Evolutionary conservation across 139 green algal genomes (phyloP), one percentile per base, ranked within the genome.

Genomic region (Chlorella sp.): DNA sequence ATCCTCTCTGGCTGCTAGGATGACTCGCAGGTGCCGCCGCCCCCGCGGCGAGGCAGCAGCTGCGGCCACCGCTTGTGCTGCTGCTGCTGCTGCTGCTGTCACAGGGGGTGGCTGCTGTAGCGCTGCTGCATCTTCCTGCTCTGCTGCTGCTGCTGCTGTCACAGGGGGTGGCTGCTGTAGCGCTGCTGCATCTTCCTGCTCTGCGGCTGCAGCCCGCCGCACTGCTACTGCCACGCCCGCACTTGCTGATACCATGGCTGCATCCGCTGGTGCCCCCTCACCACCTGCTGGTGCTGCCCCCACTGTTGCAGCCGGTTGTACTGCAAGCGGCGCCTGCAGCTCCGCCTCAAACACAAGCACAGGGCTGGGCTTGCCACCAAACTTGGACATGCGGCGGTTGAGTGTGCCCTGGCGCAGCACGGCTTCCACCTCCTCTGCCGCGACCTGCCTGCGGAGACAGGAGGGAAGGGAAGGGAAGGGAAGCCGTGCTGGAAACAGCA

Each of bases 371-470:
- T 81, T 67, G 51, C 76, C 76, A 0, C 77, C 77, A 68, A 83
- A 83, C 40, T 83, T 83, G 17, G 56, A 73, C 38, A 73, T 62
- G 48, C 73, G 44, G 28, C 60, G 43, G 40, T 73, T 72, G 40
- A 83, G 38, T 13, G 56, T 16, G 77, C 51, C 77, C 3, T 83
- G 51, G 24, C 34, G 58, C 38, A 83, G 56, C 77, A 83, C 58
- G 16, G 54, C 34, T 9, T 40, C 20, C 32, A 83, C 40, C 14
- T 72, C 77, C 9, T 58, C 77, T 11, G n/a, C 22, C 28, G 36
- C 73, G 16, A 83, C 58, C 5, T 34, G 38, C 38, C 77, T 83
- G 76, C 56, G 40, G 38, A 73, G 67, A 43, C 17, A 73, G 67
- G 14, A 34, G 40, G 70, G 70, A 26, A 76, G 70, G 51, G 51